Evolutionary conservation across 495 filamentous ascomycete genomes (phyloP), one percentile per base, ranked within the genome.

Genomic region (Aspergillus sclerotioniger): DNA sequence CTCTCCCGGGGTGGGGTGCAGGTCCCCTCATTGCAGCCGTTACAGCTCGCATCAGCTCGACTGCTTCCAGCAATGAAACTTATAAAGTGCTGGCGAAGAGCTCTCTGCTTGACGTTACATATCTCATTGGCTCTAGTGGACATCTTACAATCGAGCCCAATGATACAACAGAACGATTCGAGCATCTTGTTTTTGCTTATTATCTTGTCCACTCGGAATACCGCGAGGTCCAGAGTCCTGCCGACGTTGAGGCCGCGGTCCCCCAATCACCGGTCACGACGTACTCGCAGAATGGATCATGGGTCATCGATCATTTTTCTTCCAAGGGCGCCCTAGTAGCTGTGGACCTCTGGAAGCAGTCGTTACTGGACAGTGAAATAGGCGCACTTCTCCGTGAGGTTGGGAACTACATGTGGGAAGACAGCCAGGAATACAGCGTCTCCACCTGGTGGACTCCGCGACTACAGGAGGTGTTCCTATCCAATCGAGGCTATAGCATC

Each of bases 391-490:
- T 74, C 9, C n/a, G 48, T 15, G 56, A 70, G 41, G 71, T 72
- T 15, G 71, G 71, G 2, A 66, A 69, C 35, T 71, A 71, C 21
- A 53, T 46, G 13, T 71, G 68, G 68, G 68, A 71, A 49, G 67
- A 71, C 45, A 64, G 60, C 50, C 29, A 57, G 17, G 67, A 69
- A 47, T 44, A 63, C 46, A 37, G 19, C 21, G 46, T 52, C 28
- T 61, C 59, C 46, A 60, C 53, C n/a, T 67, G 43, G 13, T 69
- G 61, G 58, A 62, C 61, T 19, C 50, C 59, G 10, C 53, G 46
- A 25, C 54, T 69, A 33, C 62, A 57, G n/a, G 33, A 57, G 15
- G 56, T 52, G 1, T 74, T 69, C 33, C 15, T 60, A 41, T 20
- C 12, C 3, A 25, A 19, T 13, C 20, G 37, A 19, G 25, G 53